Conservation (phyloP, 192 early-diverging fungal species). For the Coemansia sp. region DNA sequence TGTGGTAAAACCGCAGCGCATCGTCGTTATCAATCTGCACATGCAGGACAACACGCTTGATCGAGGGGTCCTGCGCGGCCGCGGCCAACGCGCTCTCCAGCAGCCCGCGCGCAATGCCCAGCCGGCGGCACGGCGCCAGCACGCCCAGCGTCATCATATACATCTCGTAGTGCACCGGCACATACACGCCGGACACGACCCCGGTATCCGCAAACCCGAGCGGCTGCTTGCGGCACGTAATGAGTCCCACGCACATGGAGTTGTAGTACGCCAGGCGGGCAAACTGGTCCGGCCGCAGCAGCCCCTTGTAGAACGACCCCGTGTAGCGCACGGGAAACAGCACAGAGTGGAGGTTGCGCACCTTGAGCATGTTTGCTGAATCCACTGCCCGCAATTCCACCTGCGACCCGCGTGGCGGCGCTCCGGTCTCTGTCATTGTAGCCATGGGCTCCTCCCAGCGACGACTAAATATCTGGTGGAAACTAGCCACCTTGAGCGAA, state of each 20-base stretch:
- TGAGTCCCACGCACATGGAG: slow-evolving; percentile 71
- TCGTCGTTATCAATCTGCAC: slow-evolving; percentile 81
- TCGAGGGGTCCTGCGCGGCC: slow-evolving; percentile 42
- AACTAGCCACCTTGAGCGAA: background rate
- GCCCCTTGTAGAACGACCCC: slow-evolving; percentile 72
- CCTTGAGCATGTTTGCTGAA: slow-evolving; percentile 59
- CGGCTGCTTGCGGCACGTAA: slow-evolving; percentile 77
- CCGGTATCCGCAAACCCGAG: slow-evolving; percentile 33
- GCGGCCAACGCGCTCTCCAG: slow-evolving; percentile 56
- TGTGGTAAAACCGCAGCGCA: slow-evolving; percentile 81
- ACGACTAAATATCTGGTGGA: background rate
- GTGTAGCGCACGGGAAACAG: slow-evolving; percentile 89
- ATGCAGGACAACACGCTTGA: slow-evolving; percentile 71
- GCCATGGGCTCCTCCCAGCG: background rate
- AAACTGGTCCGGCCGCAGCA: slow-evolving; percentile 66
- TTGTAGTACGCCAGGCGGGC: slow-evolving; percentile 71
- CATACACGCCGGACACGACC: background rate
- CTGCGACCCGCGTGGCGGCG: background rate
- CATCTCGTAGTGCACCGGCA: too few species aligned
- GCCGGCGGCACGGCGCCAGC: slow-evolving; percentile 75
- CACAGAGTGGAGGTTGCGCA: slow-evolving; percentile 70
- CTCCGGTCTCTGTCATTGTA: background rate
- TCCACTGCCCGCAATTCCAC: slow-evolving; percentile 8
- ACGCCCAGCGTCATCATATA: slow-evolving; percentile 97
- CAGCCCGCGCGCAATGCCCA: slow-evolving; percentile 68